These are phyloP conservation scores for Hypoxylon rickii DNA, from an alignment of 495 filamentous ascomycete genomes.

Conservation along the genomic window DNA sequence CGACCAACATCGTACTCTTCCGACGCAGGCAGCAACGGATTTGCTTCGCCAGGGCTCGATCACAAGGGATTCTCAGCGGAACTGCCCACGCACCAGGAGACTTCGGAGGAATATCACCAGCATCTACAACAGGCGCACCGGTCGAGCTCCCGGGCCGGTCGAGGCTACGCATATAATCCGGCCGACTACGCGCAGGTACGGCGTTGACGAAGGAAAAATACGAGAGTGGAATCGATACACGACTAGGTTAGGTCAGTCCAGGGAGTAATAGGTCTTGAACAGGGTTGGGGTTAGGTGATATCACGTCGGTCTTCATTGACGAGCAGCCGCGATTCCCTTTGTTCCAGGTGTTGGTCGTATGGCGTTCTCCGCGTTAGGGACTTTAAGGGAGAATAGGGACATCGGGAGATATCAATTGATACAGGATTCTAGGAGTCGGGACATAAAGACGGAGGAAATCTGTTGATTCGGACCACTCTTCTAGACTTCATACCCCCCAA, in stretches of 20 bases:
- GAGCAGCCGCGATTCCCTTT: background rate
- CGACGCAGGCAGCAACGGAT: conserved; percentile 29
- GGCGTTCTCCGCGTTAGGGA: background rate
- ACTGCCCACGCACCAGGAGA: conserved; percentile 46
- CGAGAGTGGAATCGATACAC: background rate
- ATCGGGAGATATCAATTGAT: background rate
- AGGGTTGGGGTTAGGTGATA: no score
- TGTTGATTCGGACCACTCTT: no score
- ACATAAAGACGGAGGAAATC: no score
- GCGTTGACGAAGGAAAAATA: no score
- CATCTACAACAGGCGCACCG: conserved; percentile 13
- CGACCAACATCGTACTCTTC: conserved; percentile 44
- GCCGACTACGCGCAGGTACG: conserved; percentile 46
- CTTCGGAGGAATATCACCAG: conserved; percentile 45
- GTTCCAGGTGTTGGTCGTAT: background rate
- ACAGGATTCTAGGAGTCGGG: background rate
- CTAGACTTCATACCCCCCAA: no score
- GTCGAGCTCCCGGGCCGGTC: conserved; percentile 30
- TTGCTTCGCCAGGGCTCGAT: conserved; percentile 42
- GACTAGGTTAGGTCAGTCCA: background rate
- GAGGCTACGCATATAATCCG: conserved; percentile 47
- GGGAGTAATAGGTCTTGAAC: no score
- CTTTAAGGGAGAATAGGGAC: no score
- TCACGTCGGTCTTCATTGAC: no score
- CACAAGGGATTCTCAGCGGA: conserved; percentile 42